Conservation (phyloP, 768 basidiomycete genomes). For the Rhodotorula graminis region DNA sequence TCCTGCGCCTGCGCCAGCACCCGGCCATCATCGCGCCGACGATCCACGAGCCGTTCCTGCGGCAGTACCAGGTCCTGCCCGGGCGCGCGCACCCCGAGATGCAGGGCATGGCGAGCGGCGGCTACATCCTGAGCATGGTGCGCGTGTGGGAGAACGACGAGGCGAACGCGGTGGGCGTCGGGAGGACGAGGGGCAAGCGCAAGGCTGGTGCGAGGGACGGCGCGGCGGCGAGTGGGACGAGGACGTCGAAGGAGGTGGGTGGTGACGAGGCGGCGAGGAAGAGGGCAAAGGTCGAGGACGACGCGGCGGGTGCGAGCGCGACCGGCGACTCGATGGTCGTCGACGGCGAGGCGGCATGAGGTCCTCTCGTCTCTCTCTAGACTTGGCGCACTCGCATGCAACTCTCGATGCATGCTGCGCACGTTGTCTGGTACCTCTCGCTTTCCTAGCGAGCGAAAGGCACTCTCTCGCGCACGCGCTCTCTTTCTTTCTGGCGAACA, state of each 20-base stretch:
- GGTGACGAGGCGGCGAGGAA: not conserved
- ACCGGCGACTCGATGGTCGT: not conserved
- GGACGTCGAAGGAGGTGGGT: not conserved
- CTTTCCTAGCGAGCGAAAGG: too few species aligned
- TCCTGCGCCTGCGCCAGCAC: constrained; percentile 62
- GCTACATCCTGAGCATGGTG: constrained; percentile 76
- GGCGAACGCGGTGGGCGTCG: constrained; percentile 1
- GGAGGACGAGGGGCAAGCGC: not conserved
- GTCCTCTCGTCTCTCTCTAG: not conserved
- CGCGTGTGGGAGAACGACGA: constrained; percentile 55
- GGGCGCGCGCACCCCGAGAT: constrained; percentile 94
- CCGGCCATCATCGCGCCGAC: constrained; percentile 70
- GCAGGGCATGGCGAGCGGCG: constrained; percentile 82
- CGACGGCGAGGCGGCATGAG: constrained; percentile 1
- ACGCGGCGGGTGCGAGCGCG: not conserved
- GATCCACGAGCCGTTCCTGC: constrained; percentile 78
- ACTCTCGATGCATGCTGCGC: too few species aligned
- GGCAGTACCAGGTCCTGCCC: constrained; percentile 91
- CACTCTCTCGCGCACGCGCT: too few species aligned
- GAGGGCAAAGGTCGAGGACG: not conserved
- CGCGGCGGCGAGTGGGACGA: not conserved
- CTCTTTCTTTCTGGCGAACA: too few species aligned
- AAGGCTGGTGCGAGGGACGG: not conserved
- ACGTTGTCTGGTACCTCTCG: too few species aligned
- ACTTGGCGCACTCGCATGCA: too few species aligned